phyloP scores from a whole-genome alignment of 2,329 filamentous ascomycete species.

The Diplocarpon mali region DNA sequence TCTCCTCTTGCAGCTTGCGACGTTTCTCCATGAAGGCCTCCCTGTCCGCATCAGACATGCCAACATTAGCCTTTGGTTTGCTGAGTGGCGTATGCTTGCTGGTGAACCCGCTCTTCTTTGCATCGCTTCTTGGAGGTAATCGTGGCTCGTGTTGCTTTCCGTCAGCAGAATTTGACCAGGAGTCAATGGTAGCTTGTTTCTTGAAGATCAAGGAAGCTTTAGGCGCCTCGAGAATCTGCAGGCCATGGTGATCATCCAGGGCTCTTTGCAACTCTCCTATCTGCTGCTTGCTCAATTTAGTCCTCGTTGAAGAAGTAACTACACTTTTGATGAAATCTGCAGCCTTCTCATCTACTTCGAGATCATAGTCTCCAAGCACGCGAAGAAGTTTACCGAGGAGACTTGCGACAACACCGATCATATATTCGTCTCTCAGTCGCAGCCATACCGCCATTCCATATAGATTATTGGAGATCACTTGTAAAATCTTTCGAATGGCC shows the following conservation, averaged over 20 bases:
- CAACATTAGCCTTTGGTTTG: slow-evolving; percentile 20
- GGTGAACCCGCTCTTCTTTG: background rate
- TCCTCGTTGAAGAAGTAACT: slow-evolving; percentile 53
- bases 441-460: slow-evolving; percentile 75
- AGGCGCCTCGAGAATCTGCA: slow-evolving; percentile 38
- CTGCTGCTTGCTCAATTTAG: slow-evolving; percentile 71
- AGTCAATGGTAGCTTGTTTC: slow-evolving; percentile 50
- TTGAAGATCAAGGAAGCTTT: slow-evolving; percentile 33
- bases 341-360: slow-evolving; percentile 54
- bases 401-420: slow-evolving; percentile 71
- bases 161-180: slow-evolving; percentile 45
- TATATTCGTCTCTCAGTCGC: slow-evolving; percentile 75
- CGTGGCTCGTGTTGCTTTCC: slow-evolving; percentile 25
- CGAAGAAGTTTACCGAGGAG: slow-evolving; percentile 76
- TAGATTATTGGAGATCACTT: slow-evolving; percentile 53
- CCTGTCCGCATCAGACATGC: slow-evolving; percentile 23
- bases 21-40: slow-evolving; percentile 60
- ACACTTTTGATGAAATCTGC: slow-evolving; percentile 43
- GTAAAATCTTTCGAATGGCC: slow-evolving; percentile 44
- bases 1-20: slow-evolving; percentile 63
- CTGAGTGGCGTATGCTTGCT: slow-evolving; percentile 7
- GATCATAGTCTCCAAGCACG: slow-evolving; percentile 65
- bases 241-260: slow-evolving; percentile 46
- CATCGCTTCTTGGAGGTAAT: slow-evolving; percentile 9
- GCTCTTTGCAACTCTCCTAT: slow-evolving; percentile 69